A percentile compares a stretch with the other conserved stretches of the same genome.
These are phyloP conservation scores for Mycena venus DNA, from an alignment of 768 basidiomycete genomes.

Conservation along the genomic window DNA sequence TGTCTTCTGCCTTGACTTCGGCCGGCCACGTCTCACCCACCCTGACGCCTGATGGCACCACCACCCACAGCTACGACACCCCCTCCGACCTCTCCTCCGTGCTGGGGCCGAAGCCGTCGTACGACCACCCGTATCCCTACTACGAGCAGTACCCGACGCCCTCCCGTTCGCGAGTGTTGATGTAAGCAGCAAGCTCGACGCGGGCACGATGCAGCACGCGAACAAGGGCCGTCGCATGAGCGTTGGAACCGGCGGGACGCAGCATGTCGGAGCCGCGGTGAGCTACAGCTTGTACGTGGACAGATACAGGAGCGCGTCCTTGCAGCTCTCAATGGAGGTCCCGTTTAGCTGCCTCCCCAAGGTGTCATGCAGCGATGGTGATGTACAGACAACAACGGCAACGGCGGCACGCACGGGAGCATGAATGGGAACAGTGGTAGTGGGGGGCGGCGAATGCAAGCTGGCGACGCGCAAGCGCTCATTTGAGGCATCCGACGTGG, in stretches of 20 bases:
- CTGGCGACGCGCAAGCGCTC: slow-evolving; percentile 82
- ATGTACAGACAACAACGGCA: background rate
- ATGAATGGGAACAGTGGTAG: background rate
- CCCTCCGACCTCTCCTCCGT: slow-evolving; percentile 66
- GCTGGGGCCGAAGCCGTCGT: slow-evolving; percentile 47
- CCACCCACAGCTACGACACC: slow-evolving; percentile 58
- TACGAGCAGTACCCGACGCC: slow-evolving; percentile 57
- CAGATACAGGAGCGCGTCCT: slow-evolving; percentile 70
- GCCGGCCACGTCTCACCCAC: slow-evolving; percentile 70
- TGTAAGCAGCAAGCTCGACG: slow-evolving; percentile 56
- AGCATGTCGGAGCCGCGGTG: slow-evolving; percentile 66
- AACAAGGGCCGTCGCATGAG: slow-evolving; percentile 84
- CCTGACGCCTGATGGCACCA: slow-evolving; percentile 79
- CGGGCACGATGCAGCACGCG: slow-evolving; percentile 58
- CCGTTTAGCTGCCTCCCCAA: slow-evolving; percentile 68
- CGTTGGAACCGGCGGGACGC: no score
- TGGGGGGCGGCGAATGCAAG: no score
- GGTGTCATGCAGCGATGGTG: slow-evolving; percentile 36
- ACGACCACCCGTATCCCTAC: slow-evolving; percentile 46
- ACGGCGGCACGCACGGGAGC: no score
- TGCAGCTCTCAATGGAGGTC: slow-evolving; percentile 69
- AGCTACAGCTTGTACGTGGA: slow-evolving; percentile 74
- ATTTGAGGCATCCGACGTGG: slow-evolving; percentile 72
- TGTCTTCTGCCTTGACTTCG: slow-evolving; percentile 76
- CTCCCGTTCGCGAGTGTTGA: slow-evolving; percentile 68